Percentiles rank a stretch among this genome's conserved stretches.
Evolutionary conservation across 2,329 filamentous ascomycete species (phyloP).

Genomic region (Pyrenophora seminiperda): DNA sequence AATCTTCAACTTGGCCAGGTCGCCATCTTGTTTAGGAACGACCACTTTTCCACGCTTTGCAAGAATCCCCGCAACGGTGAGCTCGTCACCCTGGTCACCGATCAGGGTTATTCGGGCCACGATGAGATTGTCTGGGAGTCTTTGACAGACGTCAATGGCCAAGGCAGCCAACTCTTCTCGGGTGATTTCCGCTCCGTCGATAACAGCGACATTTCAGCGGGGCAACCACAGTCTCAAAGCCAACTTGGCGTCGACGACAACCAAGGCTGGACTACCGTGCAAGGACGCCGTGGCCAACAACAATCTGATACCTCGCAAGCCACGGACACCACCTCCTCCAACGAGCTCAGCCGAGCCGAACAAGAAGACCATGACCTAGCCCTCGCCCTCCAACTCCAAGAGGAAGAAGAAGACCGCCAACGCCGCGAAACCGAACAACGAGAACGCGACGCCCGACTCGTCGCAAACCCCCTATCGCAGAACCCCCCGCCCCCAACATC

Average conservation of each 20-base stretch:
- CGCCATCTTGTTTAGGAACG: slow-evolving; percentile 93
- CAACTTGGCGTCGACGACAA: slow-evolving; percentile 41
- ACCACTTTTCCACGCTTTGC: slow-evolving; percentile 94
- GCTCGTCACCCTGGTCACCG: slow-evolving; percentile 85
- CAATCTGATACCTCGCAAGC: slow-evolving; percentile 17
- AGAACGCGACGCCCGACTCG: slow-evolving; percentile 70
- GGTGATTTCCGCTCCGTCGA: slow-evolving; percentile 90
- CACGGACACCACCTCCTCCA: slow-evolving; percentile 31
- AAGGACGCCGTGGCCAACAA: slow-evolving; percentile 40
- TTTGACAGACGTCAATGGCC: slow-evolving; percentile 84
- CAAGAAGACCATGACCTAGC: slow-evolving; percentile 84
- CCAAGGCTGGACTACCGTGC: slow-evolving; percentile 63
- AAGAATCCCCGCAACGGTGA: slow-evolving; percentile 79
- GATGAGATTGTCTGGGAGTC: slow-evolving; percentile 97
- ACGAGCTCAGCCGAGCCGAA: slow-evolving; percentile 61
- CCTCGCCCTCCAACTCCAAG: slow-evolving; percentile 87
- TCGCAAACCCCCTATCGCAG: slow-evolving; percentile 66
- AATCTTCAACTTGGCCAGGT: slow-evolving; percentile 77
- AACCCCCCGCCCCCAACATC: slow-evolving; percentile 45
- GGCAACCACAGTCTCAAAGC: slow-evolving; percentile 35
- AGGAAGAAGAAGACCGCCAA: slow-evolving; percentile 85
- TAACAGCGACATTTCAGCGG: slow-evolving; percentile 49
- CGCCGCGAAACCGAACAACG: slow-evolving; percentile 64
- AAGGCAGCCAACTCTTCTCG: slow-evolving; percentile 80
- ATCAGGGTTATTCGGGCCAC: slow-evolving; percentile 85